Conservation (phyloP, 768 basidiomycete species). For the Cyathus striatus region DNA sequence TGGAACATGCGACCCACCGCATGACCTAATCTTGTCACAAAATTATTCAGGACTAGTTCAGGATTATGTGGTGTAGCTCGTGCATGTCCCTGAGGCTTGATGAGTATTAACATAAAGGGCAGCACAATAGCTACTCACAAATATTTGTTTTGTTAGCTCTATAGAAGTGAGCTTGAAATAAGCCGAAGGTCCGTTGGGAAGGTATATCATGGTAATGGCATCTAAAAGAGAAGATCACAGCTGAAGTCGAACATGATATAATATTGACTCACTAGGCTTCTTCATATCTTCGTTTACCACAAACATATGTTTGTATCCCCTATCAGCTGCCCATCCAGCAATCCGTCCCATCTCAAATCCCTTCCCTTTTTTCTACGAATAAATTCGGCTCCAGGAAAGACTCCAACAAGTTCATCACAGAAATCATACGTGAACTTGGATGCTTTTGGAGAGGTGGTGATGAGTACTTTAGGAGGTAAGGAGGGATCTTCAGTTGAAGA, state of each 20-base stretch:
- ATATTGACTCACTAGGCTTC: constrained; percentile 69
- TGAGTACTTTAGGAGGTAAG: constrained; percentile 79
- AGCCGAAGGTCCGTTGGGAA: constrained; percentile 90
- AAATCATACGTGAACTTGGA: constrained; percentile 89
- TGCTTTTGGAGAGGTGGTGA: constrained; percentile 87
- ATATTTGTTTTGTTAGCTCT: constrained; percentile 81
- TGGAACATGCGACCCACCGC: constrained; percentile 94
- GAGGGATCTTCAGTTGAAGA: constrained; percentile 59
- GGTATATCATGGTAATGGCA: constrained; percentile 86
- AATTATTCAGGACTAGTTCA: constrained; percentile 92
- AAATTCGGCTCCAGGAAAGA: constrained; percentile 92
- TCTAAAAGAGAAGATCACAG: constrained; percentile 41
- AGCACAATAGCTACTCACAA: constrained; percentile 39
- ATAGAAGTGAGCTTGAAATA: constrained; percentile 94
- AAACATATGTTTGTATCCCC: constrained; percentile 83
- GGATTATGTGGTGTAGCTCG: constrained; percentile 89
- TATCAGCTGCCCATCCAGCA: constrained; percentile 86
- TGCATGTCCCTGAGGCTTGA: constrained; percentile 72
- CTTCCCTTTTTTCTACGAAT: constrained; percentile 82
- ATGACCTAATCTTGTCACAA: constrained; percentile 91
- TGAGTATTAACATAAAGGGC: not conserved
- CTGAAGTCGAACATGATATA: not conserved
- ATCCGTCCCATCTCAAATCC: constrained; percentile 89
- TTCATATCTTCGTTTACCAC: constrained; percentile 97
- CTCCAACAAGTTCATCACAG: constrained; percentile 82